These are phyloP conservation scores for Penicillium dipodomyicola DNA, from an alignment of 495 filamentous ascomycete species.

Conservation along the genomic window DNA sequence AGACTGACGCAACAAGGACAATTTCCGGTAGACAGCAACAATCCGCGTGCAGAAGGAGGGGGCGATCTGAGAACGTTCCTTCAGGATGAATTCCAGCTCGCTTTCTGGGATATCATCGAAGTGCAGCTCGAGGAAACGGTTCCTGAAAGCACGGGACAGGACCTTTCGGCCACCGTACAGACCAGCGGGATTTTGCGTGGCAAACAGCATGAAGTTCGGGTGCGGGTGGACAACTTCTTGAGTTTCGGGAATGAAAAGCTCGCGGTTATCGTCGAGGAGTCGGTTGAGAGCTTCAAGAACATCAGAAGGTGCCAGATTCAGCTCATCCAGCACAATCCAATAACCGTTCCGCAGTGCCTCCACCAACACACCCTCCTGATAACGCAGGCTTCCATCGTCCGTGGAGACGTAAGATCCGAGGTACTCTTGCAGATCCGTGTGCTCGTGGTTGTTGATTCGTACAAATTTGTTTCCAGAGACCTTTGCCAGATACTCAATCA, in stretches of 20 bases:
- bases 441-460: constrained; percentile 98
- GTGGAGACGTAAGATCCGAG: constrained; percentile 90
- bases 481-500: constrained; percentile 97
- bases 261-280: constrained; percentile 94
- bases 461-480: constrained; percentile 95
- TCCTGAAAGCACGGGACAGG: constrained; percentile 90
- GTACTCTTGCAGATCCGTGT: constrained; percentile 98
- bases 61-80: constrained; percentile 81
- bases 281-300: constrained; percentile 94
- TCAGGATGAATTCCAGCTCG: constrained; percentile 89
- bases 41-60: constrained; percentile 89
- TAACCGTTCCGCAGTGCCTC: constrained; percentile 88
- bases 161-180: constrained; percentile 93
- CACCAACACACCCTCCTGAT: constrained; percentile 93
- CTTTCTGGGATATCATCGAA: constrained; percentile 97
- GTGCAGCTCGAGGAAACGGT: constrained; percentile 94
- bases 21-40: constrained; percentile 88
- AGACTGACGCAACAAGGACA: constrained; percentile 84
- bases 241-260: constrained; percentile 94
- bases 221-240: constrained; percentile 91
- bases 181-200: constrained; percentile 97
- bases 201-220: constrained; percentile 95
- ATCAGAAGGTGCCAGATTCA: constrained; percentile 95
- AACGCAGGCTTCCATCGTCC: constrained; percentile 75
- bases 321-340: constrained; percentile 97